Evolutionary conservation across 164 flowering plant species (phyloP), one percentile per base, ranked within the genome.

Genomic region (Litsea cubeba): DNA sequence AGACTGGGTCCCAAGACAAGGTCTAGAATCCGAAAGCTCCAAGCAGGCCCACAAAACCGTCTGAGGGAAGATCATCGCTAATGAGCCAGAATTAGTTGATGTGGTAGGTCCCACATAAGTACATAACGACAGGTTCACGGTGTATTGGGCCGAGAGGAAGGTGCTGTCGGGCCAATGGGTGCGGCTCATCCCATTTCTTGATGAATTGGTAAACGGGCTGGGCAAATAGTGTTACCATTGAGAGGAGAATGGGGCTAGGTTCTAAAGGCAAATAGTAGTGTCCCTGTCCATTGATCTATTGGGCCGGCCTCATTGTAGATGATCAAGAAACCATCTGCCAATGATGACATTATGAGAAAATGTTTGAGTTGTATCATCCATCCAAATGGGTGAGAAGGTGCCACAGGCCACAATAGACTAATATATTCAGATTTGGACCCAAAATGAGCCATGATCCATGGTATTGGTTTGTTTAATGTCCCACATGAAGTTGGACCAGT

Each of bases 61-160:
- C 90, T 88, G 92, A 0, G 98, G 98, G 49, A 92, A 84, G 18
- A 87, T 82, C 97, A 94, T 92, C n/a, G 98, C 98, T 0, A 92
- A 82, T 76, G 72, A 92, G 20, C 40, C 94, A 79, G 84, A 94
- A 92, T 12, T 75, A 60, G 84, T 86, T 94, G 62, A 89, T 0
- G 30, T 75, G 14, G 80, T 81, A 89, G 3, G 3, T 60, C 1
- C 88, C 89, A 24, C 6, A 72, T n/a, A n/a, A n/a, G n/a, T n/a
- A n/a, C n/a, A n/a, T 0, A 66, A 75, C 12, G 93, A 91, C 15
- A 92, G 17, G 1, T 75, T 67, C 8, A 90, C n/a, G 1, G 75
- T 73, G 73, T 85, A 74, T 22, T 92, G 91, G 0, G 67, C 67
- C 6, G 71, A 82, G 65, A 94, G 81, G 84, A 90, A 89, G 67